Conservation (phyloP, 257 asterid species). For the Plantago major region DNA sequence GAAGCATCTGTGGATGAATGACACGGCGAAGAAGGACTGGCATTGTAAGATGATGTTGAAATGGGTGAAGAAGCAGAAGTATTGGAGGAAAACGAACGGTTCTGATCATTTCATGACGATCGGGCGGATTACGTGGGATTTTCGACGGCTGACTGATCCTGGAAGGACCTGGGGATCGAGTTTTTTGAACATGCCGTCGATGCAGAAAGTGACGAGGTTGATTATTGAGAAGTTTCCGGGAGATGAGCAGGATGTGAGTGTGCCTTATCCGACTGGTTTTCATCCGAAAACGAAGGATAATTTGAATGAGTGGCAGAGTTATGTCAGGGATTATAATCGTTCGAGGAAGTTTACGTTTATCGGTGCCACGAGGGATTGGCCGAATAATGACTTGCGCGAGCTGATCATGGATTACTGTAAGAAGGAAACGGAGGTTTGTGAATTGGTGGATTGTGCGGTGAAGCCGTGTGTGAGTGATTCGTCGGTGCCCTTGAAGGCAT, state of each 20-base stretch:
- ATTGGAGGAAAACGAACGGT: conserved; percentile 60
- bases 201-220: conserved; percentile 55
- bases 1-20: conserved; percentile 51
- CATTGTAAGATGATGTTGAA: conserved; percentile 53
- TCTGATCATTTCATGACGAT: conserved; percentile 75
- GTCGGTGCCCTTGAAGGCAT: conserved; percentile 31
- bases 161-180: conserved; percentile 70
- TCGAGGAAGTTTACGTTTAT: conserved; percentile 48
- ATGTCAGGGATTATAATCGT: conserved; percentile 38
- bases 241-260: conserved; percentile 61
- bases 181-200: conserved; percentile 57
- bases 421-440: conserved; percentile 39
- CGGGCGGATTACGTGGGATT: conserved; percentile 79
- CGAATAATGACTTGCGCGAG: conserved; percentile 45
- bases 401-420: conserved; percentile 38
- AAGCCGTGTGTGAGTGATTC: conserved; percentile 41
- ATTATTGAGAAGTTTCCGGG: conserved; percentile 67
- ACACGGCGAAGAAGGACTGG: conserved; percentile 47
- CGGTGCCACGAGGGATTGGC: conserved; percentile 41
- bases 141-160: conserved; percentile 58
- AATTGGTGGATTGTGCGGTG: conserved; percentile 51
- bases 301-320: conserved; percentile 51
- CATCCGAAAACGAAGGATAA: conserved; percentile 57
- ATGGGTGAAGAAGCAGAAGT: conserved; percentile 52
- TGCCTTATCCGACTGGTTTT: conserved; percentile 91